Percentiles rank a stretch among this genome's conserved stretches.
phyloP scores from a whole-genome alignment of 768 basidiomycete species.

The Hygrophorus russula region DNA sequence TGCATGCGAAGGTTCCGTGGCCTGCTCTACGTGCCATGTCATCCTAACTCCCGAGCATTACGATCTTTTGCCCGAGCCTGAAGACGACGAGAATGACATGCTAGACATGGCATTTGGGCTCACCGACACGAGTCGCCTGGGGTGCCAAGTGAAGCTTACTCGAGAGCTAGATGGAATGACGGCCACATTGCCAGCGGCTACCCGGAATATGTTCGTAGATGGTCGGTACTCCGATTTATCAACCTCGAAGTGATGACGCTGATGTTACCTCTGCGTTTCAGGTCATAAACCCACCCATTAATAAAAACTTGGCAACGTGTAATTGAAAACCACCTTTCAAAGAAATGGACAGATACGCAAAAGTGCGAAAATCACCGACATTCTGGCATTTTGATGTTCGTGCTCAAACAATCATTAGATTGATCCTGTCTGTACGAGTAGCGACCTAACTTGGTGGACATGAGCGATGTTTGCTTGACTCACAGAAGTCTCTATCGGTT shows the following conservation, averaged over 20 bases:
- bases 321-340: neutral
- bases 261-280: neutral
- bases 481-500: no score
- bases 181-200: constrained; percentile 81
- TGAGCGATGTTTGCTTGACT: no score
- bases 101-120: constrained; percentile 96
- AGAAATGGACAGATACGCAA: neutral
- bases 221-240: constrained; percentile 35
- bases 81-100: constrained; percentile 98
- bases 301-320: neutral
- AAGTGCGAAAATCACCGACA: neutral
- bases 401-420: no score
- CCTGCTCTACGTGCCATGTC: constrained; percentile 96
- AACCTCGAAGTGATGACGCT: neutral
- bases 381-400: no score
- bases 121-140: constrained; percentile 82
- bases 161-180: constrained; percentile 77
- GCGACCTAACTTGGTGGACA: neutral
- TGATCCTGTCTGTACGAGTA: neutral
- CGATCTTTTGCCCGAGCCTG: constrained; percentile 82
- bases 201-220: constrained; percentile 96
- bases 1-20: constrained; percentile 93
- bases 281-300: constrained; percentile 7
- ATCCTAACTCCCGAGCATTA: constrained; percentile 76
- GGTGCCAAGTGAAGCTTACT: constrained; percentile 70